These are phyloP conservation scores for Trichoderma brevicompactum DNA, from an alignment of 2,329 filamentous ascomycete genomes.

Conservation along the genomic window DNA sequence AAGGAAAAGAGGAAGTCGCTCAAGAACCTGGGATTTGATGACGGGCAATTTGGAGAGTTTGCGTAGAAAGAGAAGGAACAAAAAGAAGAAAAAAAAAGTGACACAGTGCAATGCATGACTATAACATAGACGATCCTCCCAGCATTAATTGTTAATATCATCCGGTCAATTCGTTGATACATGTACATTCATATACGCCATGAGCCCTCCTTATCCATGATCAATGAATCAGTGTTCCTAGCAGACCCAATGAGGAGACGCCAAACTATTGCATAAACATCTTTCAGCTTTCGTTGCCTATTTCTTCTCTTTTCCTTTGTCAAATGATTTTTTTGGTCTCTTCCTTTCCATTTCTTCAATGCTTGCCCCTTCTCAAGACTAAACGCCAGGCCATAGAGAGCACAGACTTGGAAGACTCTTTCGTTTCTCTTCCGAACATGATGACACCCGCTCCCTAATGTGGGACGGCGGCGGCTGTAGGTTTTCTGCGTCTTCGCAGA, in stretches of 20 bases:
- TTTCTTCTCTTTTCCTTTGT: neutral
- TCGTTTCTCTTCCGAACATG: slow-evolving; percentile 32
- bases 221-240: neutral
- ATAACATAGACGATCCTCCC: slow-evolving; percentile 20
- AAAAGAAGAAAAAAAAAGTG: slow-evolving; percentile 4
- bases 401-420: slow-evolving; percentile 39
- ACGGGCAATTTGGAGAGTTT: slow-evolving; percentile 89
- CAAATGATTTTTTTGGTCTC: neutral
- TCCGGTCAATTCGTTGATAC: slow-evolving; percentile 11
- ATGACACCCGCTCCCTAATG: neutral
- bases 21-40: slow-evolving; percentile 78
- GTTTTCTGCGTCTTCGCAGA: neutral
- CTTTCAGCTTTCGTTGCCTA: neutral
- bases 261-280: neutral
- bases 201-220: neutral
- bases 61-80: slow-evolving; percentile 44
- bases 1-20: slow-evolving; percentile 62
- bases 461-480: neutral
- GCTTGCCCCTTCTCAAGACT: neutral
- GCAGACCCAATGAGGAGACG: neutral
- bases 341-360: neutral
- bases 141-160: slow-evolving; percentile 27
- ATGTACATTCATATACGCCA: slow-evolving; percentile 9
- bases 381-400: slow-evolving; percentile 35
- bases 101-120: slow-evolving; percentile 24